These are phyloP conservation scores for Termitomyces sp. DNA, from an alignment of 768 basidiomycete species.

Conservation along the genomic window DNA sequence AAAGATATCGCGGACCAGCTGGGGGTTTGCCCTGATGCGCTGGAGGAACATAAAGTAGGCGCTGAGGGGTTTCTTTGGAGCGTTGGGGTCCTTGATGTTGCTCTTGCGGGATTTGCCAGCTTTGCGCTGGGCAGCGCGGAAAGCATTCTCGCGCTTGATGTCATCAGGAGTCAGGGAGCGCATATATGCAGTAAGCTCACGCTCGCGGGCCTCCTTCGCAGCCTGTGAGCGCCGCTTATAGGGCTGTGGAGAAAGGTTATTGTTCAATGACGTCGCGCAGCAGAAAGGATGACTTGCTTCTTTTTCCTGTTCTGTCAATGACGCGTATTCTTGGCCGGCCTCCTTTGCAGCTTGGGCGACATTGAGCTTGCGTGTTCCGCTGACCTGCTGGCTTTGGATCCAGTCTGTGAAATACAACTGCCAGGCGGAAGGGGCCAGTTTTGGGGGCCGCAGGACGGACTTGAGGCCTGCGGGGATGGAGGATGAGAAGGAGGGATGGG, in stretches of 20 bases:
- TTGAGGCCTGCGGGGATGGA: slow-evolving; percentile 47
- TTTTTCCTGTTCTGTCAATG: slow-evolving; percentile 72
- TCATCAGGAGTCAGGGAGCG: slow-evolving; percentile 87
- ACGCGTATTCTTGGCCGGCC: slow-evolving; percentile 86
- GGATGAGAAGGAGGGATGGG: slow-evolving; percentile 4
- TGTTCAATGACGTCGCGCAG: slow-evolving; percentile 32
- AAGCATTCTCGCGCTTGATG: slow-evolving; percentile 90
- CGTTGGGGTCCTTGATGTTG: slow-evolving; percentile 96
- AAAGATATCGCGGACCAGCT: slow-evolving; percentile 75
- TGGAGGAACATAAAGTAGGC: slow-evolving; percentile 96
- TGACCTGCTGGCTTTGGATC: slow-evolving; percentile 82
- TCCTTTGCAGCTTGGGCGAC: slow-evolving; percentile 95
- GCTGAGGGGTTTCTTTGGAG: slow-evolving; percentile 91
- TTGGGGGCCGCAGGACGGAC: slow-evolving; percentile 80
- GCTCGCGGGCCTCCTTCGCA: slow-evolving; percentile 81
- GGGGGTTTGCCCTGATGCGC: slow-evolving; percentile 75
- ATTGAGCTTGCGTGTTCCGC: slow-evolving; percentile 80
- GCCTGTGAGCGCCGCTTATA: slow-evolving; percentile 81
- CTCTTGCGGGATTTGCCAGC: slow-evolving; percentile 89
- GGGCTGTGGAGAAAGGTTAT: slow-evolving; percentile 42
- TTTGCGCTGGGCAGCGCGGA: slow-evolving; percentile 87
- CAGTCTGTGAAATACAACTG: slow-evolving; percentile 95
- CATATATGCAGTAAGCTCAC: slow-evolving; percentile 81
- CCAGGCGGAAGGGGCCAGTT: slow-evolving; percentile 92
- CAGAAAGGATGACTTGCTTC: slow-evolving; percentile 41